A percentile compares a stretch with the other conserved stretches of the same genome.
These are phyloP conservation scores for Suillus subalutaceus DNA, from an alignment of 768 basidiomycete genomes.

Conservation along the genomic window DNA sequence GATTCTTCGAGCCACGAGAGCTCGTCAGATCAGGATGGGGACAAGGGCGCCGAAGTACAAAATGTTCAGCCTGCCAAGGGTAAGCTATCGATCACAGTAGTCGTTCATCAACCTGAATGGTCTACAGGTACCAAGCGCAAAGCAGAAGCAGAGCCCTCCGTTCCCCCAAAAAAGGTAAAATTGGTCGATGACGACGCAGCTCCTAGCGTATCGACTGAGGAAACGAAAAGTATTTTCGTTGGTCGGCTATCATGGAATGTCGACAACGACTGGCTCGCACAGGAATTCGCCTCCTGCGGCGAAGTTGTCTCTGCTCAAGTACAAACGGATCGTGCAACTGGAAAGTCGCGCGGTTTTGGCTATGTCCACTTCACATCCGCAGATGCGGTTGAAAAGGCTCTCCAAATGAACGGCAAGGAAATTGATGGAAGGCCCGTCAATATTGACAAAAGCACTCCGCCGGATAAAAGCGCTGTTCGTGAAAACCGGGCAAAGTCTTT, in stretches of 20 bases:
- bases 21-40: constrained; percentile 29
- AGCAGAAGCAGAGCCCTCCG: constrained; percentile 62
- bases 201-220: constrained; percentile 38
- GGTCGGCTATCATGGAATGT: constrained; percentile 95
- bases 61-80: constrained; percentile 47
- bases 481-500: constrained; percentile 80
- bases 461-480: constrained; percentile 53
- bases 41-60: constrained; percentile 60
- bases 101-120: constrained; percentile 10
- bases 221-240: constrained; percentile 81
- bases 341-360: constrained; percentile 84
- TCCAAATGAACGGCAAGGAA: constrained; percentile 80
- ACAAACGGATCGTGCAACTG: constrained; percentile 78
- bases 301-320: constrained; percentile 91
- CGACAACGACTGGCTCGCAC: constrained; percentile 91
- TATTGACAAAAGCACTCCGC: constrained; percentile 76
- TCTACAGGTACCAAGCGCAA: constrained; percentile 69
- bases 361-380: constrained; percentile 76
- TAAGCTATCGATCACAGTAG: constrained; percentile 23
- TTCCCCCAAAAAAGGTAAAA: constrained; percentile 83
- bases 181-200: constrained; percentile 54
- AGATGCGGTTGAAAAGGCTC: constrained; percentile 78
- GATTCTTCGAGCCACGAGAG: constrained; percentile 32
- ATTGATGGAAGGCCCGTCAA: constrained; percentile 91
- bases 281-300: constrained; percentile 88